These are phyloP conservation scores for Alternaria longipes DNA, from an alignment of 2,329 filamentous ascomycete genomes.

Conservation along the genomic window DNA sequence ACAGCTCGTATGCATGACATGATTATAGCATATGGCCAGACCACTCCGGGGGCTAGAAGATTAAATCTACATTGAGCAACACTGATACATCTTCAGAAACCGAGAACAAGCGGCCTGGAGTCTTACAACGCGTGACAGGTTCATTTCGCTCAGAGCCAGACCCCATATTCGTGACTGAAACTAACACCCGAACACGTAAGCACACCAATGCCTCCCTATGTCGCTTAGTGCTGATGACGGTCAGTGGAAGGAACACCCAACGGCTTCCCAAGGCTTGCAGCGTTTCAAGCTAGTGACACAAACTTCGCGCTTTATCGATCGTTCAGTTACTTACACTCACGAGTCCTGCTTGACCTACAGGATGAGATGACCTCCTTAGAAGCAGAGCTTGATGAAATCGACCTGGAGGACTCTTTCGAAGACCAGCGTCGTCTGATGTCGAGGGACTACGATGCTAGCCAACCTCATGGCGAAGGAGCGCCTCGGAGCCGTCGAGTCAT, in stretches of 20 bases:
- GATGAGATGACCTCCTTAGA: constrained; percentile 51
- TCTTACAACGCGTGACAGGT: constrained; percentile 40
- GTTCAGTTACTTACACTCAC: constrained; percentile 53
- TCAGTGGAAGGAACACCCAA: constrained; percentile 51
- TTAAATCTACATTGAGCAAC: not conserved
- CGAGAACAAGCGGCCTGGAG: constrained; percentile 34
- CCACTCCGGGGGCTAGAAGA: not conserved
- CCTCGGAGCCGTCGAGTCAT: constrained; percentile 37
- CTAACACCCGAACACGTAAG: constrained; percentile 46
- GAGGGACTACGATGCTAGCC: constrained; percentile 38
- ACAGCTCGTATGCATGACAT: constrained; percentile 4
- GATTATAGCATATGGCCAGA: not conserved
- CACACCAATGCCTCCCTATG: not conserved
- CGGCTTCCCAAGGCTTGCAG: constrained; percentile 52
- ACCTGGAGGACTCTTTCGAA: constrained; percentile 41
- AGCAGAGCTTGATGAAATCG: constrained; percentile 48
- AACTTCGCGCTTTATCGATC: constrained; percentile 54
- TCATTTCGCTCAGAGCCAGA: constrained; percentile 45
- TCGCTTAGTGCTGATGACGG: constrained; percentile 9
- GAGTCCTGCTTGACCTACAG: constrained; percentile 51
- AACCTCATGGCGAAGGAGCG: constrained; percentile 24
- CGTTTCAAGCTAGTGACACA: constrained; percentile 52
- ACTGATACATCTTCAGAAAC: constrained; percentile 30
- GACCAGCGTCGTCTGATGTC: constrained; percentile 36
- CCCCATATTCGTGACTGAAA: constrained; percentile 42